These are phyloP conservation scores for Xylaria longipes DNA, from an alignment of 495 filamentous ascomycete species.

Conservation along the genomic window DNA sequence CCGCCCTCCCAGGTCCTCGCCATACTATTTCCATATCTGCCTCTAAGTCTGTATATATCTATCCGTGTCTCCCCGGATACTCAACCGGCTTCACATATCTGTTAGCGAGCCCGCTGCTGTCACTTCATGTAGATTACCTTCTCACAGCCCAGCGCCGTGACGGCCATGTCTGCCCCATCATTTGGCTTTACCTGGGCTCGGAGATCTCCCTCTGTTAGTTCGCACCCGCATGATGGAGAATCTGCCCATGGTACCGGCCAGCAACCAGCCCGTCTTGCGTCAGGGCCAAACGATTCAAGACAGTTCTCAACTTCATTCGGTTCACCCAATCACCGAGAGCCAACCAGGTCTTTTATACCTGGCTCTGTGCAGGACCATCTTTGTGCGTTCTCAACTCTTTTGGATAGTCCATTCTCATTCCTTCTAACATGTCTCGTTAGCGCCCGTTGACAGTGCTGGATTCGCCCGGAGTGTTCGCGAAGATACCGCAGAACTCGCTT, in stretches of 20 bases:
- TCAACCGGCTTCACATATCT: not conserved
- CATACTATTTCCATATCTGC: not conserved
- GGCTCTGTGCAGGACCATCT: constrained; percentile 69
- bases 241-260: constrained; percentile 28
- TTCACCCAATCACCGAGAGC: constrained; percentile 62
- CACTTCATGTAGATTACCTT: constrained; percentile 10
- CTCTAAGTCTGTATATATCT: not conserved
- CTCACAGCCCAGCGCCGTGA: constrained; percentile 3
- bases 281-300: constrained; percentile 36
- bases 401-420: not conserved
- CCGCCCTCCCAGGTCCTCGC: not conserved
- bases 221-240: constrained; percentile 39
- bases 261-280: constrained; percentile 29
- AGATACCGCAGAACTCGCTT: constrained; percentile 89
- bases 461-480: constrained; percentile 83
- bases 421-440: constrained; percentile 38
- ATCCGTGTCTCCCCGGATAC: not conserved
- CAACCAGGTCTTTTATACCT: constrained; percentile 80
- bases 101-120: not conserved
- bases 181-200: constrained; percentile 49
- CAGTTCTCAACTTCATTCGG: constrained; percentile 49
- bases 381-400: constrained; percentile 53
- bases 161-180: constrained; percentile 44
- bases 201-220: constrained; percentile 44
- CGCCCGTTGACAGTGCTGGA: constrained; percentile 67